A percentile compares a stretch with the other conserved stretches of the same genome.
Conservation (phyloP, 2,329 filamentous ascomycete genomes). For the Paecilomyces fulvus region DNA sequence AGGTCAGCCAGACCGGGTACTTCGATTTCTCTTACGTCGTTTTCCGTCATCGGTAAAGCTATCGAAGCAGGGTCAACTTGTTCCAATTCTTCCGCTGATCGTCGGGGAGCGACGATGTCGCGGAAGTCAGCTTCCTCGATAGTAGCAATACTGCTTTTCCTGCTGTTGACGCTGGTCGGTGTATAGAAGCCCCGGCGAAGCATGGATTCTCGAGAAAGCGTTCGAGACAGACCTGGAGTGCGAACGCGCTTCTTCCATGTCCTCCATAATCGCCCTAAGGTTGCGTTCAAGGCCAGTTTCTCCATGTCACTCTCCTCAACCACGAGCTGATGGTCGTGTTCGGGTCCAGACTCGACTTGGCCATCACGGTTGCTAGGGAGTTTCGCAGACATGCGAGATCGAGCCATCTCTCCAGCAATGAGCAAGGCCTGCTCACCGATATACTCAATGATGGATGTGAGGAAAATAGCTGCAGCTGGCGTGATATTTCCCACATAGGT, state of each 20-base stretch:
- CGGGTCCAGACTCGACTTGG: constrained; percentile 38
- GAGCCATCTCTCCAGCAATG: constrained; percentile 79
- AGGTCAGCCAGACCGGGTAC: constrained; percentile 60
- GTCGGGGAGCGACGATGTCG: constrained; percentile 7
- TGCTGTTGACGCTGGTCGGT: constrained; percentile 18
- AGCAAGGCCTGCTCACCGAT: constrained; percentile 85
- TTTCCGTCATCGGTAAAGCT: constrained; percentile 35
- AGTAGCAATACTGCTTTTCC: constrained; percentile 30
- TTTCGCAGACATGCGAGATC: constrained; percentile 23
- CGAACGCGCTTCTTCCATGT: constrained; percentile 76
- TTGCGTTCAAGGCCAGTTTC: constrained; percentile 80
- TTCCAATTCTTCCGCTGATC: constrained; percentile 9
- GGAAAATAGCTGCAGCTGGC: constrained; percentile 86
- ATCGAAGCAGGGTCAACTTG: constrained; percentile 24
- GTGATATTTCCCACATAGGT: constrained; percentile 61
- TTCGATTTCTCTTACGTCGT: constrained; percentile 73
- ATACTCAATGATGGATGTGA: constrained; percentile 90
- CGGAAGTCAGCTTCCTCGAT: constrained; percentile 20
- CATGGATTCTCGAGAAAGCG: constrained; percentile 35
- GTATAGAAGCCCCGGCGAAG: constrained; percentile 19
- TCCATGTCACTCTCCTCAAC: constrained; percentile 91
- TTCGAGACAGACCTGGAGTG: constrained; percentile 27
- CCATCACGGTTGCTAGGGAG: constrained; percentile 49
- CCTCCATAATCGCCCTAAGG: constrained; percentile 82
- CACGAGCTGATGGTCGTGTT: constrained; percentile 57